These are phyloP conservation scores for Venturia carpophila DNA, from an alignment of 2,329 filamentous ascomycete species.

Conservation along the genomic window DNA sequence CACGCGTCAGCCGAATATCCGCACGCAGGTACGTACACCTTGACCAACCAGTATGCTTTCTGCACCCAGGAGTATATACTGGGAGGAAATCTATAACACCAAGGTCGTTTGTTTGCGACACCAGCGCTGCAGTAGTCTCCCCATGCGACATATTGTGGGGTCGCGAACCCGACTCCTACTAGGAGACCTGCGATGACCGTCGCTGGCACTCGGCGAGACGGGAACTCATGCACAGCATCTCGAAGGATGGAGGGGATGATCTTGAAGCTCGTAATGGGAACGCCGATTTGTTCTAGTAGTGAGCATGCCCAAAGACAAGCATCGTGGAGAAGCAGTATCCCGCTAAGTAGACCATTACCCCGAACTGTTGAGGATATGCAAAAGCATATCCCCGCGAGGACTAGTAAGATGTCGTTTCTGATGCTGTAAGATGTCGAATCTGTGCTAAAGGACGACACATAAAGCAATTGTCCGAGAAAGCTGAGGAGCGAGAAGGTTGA, in stretches of 20 bases:
- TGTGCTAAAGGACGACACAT: slow-evolving; percentile 36
- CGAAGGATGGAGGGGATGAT: neutral
- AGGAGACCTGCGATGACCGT: slow-evolving; percentile 59
- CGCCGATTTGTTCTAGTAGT: slow-evolving; percentile 23
- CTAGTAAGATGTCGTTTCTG: slow-evolving; percentile 41
- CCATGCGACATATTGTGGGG: slow-evolving; percentile 73
- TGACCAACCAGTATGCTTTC: slow-evolving; percentile 72
- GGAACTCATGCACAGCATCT: slow-evolving; percentile 28
- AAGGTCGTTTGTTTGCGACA: slow-evolving; percentile 43
- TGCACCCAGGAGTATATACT: slow-evolving; percentile 93
- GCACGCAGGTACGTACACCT: slow-evolving; percentile 2
- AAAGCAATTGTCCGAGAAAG: slow-evolving; percentile 64
- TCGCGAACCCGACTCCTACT: slow-evolving; percentile 57
- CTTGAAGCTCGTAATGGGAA: neutral
- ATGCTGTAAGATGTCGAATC: slow-evolving; percentile 19
- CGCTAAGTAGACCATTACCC: slow-evolving; percentile 80
- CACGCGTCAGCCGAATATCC: slow-evolving; percentile 19
- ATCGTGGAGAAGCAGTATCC: slow-evolving; percentile 59
- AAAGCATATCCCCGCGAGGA: slow-evolving; percentile 61
- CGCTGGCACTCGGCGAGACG: slow-evolving; percentile 47
- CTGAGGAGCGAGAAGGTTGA: slow-evolving; percentile 69
- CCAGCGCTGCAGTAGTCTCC: slow-evolving; percentile 45
- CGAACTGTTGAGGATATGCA: slow-evolving; percentile 66
- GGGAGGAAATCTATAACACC: slow-evolving; percentile 67
- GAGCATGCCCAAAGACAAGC: slow-evolving; percentile 33